Conservation (phyloP, 495 filamentous ascomycete genomes). For the Tuber indicum region DNA sequence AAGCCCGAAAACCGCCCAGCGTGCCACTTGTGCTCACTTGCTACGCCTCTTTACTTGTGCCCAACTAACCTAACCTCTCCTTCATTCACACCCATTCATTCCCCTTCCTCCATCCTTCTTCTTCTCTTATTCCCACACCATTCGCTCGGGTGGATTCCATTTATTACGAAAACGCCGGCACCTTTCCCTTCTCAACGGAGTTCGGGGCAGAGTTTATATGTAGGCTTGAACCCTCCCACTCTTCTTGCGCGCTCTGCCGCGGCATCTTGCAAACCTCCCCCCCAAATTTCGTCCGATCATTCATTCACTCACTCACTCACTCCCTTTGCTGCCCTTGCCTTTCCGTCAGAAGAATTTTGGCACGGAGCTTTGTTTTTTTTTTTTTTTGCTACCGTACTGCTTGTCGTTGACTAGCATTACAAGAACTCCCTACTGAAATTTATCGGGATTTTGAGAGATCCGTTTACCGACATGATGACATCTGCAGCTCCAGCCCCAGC, state of each 20-base stretch:
- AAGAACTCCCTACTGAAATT: background rate
- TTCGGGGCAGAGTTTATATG: constrained; percentile 4
- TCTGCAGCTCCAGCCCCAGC: constrained; percentile 20
- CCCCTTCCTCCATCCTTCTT: constrained; percentile 9
- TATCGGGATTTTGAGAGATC: constrained; percentile 5
- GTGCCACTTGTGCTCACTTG: background rate
- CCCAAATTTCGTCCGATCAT: constrained; percentile 9
- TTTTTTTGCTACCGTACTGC: background rate
- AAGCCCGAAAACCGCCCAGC: constrained; percentile 14
- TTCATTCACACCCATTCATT: constrained; percentile 19
- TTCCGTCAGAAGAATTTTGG: background rate
- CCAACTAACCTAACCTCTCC: constrained; percentile 5
- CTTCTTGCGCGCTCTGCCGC: background rate
- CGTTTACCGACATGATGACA: constrained; percentile 40
- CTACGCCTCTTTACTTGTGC: background rate
- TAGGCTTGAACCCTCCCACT: constrained; percentile 3
- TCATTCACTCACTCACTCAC: background rate
- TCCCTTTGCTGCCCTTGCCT: constrained; percentile 1
- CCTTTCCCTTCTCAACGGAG: constrained; percentile 6
- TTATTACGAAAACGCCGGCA: constrained; percentile 14
- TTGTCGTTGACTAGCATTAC: background rate
- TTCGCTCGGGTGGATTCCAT: constrained; percentile 16
- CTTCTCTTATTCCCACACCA: constrained; percentile 9
- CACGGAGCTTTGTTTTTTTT: background rate
- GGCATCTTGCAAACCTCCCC: background rate